Conservation (phyloP, 1,139 yeast species). For the Yamadazyma diddensiae region DNA sequence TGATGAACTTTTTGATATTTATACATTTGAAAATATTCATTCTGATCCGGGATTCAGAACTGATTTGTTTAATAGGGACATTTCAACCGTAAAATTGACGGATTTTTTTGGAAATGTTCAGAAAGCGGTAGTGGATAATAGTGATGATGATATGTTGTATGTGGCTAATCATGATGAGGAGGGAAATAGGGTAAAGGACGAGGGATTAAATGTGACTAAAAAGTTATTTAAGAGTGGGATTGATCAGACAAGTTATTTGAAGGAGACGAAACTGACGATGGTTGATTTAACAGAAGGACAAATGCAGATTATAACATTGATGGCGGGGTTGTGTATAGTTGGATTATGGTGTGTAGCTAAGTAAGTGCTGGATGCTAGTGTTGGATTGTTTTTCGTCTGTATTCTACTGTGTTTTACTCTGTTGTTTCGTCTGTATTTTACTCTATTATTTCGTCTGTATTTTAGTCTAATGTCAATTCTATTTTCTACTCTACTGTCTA, state of each 20-base stretch:
- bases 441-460: too few species aligned
- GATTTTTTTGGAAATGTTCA: constrained; percentile 96
- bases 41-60: constrained; percentile 90
- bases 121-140: constrained; percentile 66
- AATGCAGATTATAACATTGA: constrained; percentile 16
- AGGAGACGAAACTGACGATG: constrained; percentile 14
- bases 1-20: constrained; percentile 79
- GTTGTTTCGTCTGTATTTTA: too few species aligned
- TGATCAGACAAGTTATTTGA: constrained; percentile 9
- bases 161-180: constrained; percentile 25
- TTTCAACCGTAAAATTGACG: constrained; percentile 72
- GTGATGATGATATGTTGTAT: constrained; percentile 43
- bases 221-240: constrained; percentile 5
- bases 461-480: too few species aligned
- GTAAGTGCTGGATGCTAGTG: constrained; percentile 1
- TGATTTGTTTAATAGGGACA: constrained; percentile 68
- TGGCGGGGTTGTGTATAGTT: constrained; percentile 16
- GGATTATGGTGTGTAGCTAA: constrained; percentile 21
- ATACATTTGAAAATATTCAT: constrained; percentile 81
- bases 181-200: constrained; percentile 13
- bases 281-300: constrained; percentile 16
- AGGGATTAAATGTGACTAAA: constrained; percentile 2
- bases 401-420: too few species aligned
- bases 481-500: too few species aligned
- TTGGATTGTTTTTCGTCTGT: too few species aligned